Base-by-base conservation (phyloP, 768 basidiomycete species). In the Jaapia argillacea region DNA sequence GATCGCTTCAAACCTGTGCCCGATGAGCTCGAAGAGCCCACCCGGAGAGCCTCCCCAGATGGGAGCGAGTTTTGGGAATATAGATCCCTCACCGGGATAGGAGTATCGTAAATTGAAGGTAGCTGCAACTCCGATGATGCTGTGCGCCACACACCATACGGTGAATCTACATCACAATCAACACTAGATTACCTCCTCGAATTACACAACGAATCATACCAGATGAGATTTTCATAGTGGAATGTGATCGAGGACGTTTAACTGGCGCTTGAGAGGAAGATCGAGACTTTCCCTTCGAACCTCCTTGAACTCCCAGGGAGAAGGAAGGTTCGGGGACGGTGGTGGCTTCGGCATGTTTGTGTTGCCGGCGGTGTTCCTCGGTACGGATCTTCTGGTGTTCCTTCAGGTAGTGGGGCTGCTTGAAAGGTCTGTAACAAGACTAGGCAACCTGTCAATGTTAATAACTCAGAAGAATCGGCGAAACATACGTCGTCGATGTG, bases 301-400 rank as follows among this genome's bases (percentile, higher is more conserved):
- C 28, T 10, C 28, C 28, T 16, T 16, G 28, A 16, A 33, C 28
- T 16, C 28, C 16, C 16, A 10, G 28, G 28, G 10, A 67, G 13
- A 70, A 65, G 21, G 72, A 70, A 48, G 86, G 81, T 58, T 91
- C 88, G 41, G 69, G 69, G 48, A 94, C 81, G 49, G 92, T 93
- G 58, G 93, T 81, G 4, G 96, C 96, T 62, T 97, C 98, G 20
- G 92, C 94, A 55, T 96, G 91, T 60, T 91, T 94, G 70, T 98
- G 96, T 57, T 90, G 82, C 14, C 77, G 81, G 55, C 96, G 94
- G 59, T 99, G 94, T 58, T 97, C 96, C 55, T 96, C 91, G 4
- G 96, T 97, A 59, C 98, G 96, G 16, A 99, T 99, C 64, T 97
- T 93, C 66, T 99, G 96, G 62, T 99, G 96, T 66, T 99, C 98